A percentile compares a stretch with the other conserved stretches of the same genome.
phyloP scores from a whole-genome alignment of 164 flowering plant genomes.

The Brasenia schreberi region DNA sequence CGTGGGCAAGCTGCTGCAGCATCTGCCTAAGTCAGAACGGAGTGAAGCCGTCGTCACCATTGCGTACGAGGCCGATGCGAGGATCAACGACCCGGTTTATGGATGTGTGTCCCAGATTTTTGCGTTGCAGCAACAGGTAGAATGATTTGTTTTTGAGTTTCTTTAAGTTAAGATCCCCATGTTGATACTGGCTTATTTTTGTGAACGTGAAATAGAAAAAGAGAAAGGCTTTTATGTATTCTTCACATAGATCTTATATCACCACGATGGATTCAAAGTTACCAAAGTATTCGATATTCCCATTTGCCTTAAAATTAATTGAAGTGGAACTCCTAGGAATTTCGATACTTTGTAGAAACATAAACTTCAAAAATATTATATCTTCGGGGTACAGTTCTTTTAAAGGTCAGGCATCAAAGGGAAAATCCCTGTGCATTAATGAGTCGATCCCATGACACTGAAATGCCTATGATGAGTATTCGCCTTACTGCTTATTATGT shows the following conservation, averaged over 20 bases:
- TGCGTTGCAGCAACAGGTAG: conserved; percentile 93
- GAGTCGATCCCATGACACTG: too few species aligned
- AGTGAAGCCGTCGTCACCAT: conserved; percentile 95
- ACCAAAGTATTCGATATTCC: too few species aligned
- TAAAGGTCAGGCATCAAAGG: too few species aligned
- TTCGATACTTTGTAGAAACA: neutral
- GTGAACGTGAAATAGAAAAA: too few species aligned
- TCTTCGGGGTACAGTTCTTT: too few species aligned
- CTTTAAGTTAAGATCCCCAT: neutral
- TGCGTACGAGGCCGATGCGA: conserved; percentile 94
- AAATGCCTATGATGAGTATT: too few species aligned
- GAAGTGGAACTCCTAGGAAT: neutral
- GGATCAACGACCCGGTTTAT: conserved; percentile 87
- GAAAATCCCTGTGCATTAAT: too few species aligned
- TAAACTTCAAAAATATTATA: too few species aligned
- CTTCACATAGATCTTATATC: too few species aligned
- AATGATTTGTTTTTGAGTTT: neutral
- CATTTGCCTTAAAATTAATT: too few species aligned
- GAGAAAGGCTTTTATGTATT: too few species aligned
- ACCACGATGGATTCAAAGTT: too few species aligned
- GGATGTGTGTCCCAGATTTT: conserved; percentile 96
- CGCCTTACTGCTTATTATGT: neutral
- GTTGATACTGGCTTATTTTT: neutral
- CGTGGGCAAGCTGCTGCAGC: conserved; percentile 69
- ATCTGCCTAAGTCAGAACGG: conserved; percentile 65